Percentiles rank a stretch among this genome's conserved stretches.
phyloP scores from a whole-genome alignment of 352 stramenopile species.

The Phytophthora uliginosa region DNA sequence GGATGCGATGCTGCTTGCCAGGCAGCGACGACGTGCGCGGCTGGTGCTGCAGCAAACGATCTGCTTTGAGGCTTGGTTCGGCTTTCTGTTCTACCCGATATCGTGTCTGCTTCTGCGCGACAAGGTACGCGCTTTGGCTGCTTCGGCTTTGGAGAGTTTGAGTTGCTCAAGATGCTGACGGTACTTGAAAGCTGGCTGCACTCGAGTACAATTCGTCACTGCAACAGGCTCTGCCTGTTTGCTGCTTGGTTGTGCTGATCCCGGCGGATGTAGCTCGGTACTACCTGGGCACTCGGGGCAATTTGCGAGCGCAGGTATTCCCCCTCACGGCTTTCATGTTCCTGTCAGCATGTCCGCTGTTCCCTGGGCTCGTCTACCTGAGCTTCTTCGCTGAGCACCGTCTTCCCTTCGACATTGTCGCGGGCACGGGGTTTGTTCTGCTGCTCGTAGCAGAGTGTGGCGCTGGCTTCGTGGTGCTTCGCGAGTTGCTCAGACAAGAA shows the following conservation, averaged over 20 bases:
- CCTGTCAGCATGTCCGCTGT: slow-evolving; percentile 65
- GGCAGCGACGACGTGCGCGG: slow-evolving; percentile 47
- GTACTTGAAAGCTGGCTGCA: slow-evolving; percentile 33
- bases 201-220: slow-evolving; percentile 58
- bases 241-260: slow-evolving; percentile 57
- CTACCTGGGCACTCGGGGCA: slow-evolving; percentile 67
- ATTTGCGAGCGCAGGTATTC: slow-evolving; percentile 69
- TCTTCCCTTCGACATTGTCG: slow-evolving; percentile 59
- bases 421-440: slow-evolving; percentile 40
- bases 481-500: slow-evolving; percentile 66
- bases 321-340: slow-evolving; percentile 78
- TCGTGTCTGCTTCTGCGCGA: slow-evolving; percentile 67
- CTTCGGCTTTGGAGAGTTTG: slow-evolving; percentile 2
- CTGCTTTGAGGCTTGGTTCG: slow-evolving; percentile 66
- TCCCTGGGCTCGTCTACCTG: slow-evolving; percentile 65
- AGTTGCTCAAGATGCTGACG: slow-evolving; percentile 6
- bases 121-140: slow-evolving; percentile 46
- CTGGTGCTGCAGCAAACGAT: slow-evolving; percentile 71
- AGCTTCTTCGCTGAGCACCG: slow-evolving; percentile 64
- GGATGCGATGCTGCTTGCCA: slow-evolving; percentile 42
- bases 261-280: slow-evolving; percentile 60
- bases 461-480: slow-evolving; percentile 54
- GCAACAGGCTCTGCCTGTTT: slow-evolving; percentile 47
- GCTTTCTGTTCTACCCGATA: slow-evolving; percentile 68
- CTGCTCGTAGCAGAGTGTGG: slow-evolving; percentile 54